Evolutionary conservation across 306 rosid species (phyloP).

Genomic region (Pachyrhizus erosus): DNA sequence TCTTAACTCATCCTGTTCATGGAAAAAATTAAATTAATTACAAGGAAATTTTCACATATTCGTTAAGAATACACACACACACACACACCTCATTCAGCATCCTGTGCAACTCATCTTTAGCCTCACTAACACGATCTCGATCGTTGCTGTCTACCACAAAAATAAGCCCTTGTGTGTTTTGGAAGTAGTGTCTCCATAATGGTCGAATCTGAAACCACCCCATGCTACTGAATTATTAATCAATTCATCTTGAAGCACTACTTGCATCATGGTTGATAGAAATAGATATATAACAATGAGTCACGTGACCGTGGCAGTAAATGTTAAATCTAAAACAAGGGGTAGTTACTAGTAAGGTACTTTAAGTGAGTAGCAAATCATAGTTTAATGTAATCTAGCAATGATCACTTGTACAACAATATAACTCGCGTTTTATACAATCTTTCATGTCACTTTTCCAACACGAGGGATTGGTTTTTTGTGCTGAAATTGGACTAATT

Average conservation of each 20-base stretch:
- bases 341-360: background rate
- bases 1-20: constrained; percentile 65
- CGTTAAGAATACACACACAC: background rate
- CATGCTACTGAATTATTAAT: background rate
- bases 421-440: background rate
- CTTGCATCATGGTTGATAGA: background rate
- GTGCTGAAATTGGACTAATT: background rate
- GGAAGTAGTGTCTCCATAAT: constrained; percentile 80
- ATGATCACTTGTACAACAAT: background rate
- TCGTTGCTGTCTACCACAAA: constrained; percentile 83
- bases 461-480: background rate
- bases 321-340: background rate
- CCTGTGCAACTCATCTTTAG: constrained; percentile 75
- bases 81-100: constrained; percentile 67
- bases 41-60: background rate
- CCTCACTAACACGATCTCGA: constrained; percentile 75
- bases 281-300: too few species aligned
- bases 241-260: background rate
- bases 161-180: constrained; percentile 77
- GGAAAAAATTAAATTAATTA: background rate
- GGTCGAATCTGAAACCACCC: constrained; percentile 45
- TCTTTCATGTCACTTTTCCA: background rate
- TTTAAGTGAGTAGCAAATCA: background rate
- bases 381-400: background rate
- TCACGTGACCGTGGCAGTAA: too few species aligned